phyloP scores from a whole-genome alignment of 345 rosid species.

The Eucalyptus lansdowneana region DNA sequence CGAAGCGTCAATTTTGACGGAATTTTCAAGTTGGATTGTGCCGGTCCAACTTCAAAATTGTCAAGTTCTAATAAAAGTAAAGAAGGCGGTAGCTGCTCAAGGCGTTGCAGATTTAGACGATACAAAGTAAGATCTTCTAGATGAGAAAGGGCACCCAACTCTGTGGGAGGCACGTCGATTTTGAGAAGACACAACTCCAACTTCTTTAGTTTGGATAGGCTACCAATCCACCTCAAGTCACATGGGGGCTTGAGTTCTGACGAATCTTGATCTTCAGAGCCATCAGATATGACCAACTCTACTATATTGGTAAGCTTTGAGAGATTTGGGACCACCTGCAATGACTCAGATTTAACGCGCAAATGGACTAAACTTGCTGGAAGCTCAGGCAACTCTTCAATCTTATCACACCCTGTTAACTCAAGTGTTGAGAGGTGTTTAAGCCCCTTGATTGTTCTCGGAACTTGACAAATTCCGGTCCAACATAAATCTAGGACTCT shows the following conservation, averaged over 20 bases:
- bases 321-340: neutral
- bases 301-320: neutral
- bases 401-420: rapidly evolving
- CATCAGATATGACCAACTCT: neutral
- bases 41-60: too few relatives aligned
- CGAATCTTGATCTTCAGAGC: rapidly evolving
- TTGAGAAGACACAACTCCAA: neutral
- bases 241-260: neutral
- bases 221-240: neutral
- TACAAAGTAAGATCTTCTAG: neutral
- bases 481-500: rapidly evolving
- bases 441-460: neutral
- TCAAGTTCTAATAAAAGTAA: too few relatives aligned
- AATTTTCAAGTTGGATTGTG: too few relatives aligned
- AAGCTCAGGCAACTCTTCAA: neutral
- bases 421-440: neutral
- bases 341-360: rapidly evolving
- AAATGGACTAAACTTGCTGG: rapidly evolving
- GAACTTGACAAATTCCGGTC: rapidly evolving
- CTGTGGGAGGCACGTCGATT: rapidly evolving
- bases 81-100: neutral
- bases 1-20: rapidly evolving
- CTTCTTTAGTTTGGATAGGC: too few relatives aligned
- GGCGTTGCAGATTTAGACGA: too few relatives aligned
- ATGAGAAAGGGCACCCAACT: too few relatives aligned